Evolutionary conservation across 2,329 filamentous ascomycete genomes (phyloP), one percentile per base, ranked within the genome.

Genomic region (Aspergillus jensenii): DNA sequence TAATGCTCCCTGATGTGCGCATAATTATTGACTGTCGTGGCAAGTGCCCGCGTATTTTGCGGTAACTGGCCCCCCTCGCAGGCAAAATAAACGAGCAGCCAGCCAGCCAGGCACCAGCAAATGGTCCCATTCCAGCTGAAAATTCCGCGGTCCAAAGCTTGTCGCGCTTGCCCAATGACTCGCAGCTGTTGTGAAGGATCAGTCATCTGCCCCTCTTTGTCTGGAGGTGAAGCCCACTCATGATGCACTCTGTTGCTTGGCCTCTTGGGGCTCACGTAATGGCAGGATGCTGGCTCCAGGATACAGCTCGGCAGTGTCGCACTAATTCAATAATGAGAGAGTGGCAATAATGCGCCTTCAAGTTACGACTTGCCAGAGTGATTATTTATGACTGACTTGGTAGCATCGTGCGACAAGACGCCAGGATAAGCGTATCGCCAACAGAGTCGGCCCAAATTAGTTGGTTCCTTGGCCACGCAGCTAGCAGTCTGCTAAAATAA

Each of bases 341-440:
- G 39, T 43, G 21, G 31, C 44, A 37, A 37, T 31, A 3, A 17
- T 17, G 17, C 9, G 9, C 27, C 27, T 11, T 31, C 27, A 31
- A 9, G 8, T 11, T 11, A 8, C 6, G 23, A 25, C 23, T 25
- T 25, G 23, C 23, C 0, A 25, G 23, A 25, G 23, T 25, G 27
- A 31, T 31, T 31, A 31, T 31, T 31, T 14, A 8, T 45, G 27
- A 47, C 53, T 49, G 21, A 55, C 44, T 55, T 33, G 33, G 35
- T 47, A 27, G 33, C 52, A 52, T 52, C 49, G 49, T 52, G 39
- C 49, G 49, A 43, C 52, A 45, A 54, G 52, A 54, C 52, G 52
- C 60, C 59, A 65, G 63, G 64, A 66, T 62, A 70, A 71, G 68
- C 69, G 68, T 69, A 71, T 71, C 70, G 69, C 69, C 67, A 71